These are phyloP conservation scores for Silene latifolia DNA, from an alignment of 148 eudicot genomes.

Conservation along the genomic window DNA sequence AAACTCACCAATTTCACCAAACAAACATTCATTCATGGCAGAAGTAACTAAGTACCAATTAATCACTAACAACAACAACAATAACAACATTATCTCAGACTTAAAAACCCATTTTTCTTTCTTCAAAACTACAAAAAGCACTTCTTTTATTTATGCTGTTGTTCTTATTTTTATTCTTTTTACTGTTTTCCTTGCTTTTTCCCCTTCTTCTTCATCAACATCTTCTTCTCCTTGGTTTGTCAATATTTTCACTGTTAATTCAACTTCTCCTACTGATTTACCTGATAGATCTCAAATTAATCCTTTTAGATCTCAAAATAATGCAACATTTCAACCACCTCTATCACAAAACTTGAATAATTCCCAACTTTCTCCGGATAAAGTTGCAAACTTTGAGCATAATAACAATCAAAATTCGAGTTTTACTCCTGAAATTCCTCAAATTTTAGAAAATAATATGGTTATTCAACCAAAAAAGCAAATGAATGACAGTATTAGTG, in stretches of 20 bases:
- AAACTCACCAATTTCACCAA: background rate
- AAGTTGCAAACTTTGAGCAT: conserved; percentile 23
- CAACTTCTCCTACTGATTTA: conserved; percentile 36
- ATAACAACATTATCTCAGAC: conserved; percentile 40
- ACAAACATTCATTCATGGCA: conserved; percentile 37
- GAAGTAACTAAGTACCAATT: conserved; percentile 53
- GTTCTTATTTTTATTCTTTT: conserved; percentile 49
- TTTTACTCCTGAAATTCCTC: conserved; percentile 3
- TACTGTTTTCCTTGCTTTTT: conserved; percentile 59
- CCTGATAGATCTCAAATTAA: conserved; percentile 29
- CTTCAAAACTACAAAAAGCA: conserved; percentile 36
- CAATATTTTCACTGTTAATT: conserved; percentile 42
- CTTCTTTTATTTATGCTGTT: conserved; percentile 46
- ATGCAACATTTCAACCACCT: conserved; percentile 9
- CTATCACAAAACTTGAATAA: conserved; percentile 29
- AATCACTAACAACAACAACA: conserved; percentile 37
- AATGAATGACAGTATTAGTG: background rate
- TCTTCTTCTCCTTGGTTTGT: conserved; percentile 65
- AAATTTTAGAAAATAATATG: background rate
- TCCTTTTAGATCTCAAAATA: conserved; percentile 25
- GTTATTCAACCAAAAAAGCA: background rate
- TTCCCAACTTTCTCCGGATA: conserved; percentile 22
- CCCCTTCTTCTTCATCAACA: conserved; percentile 32
- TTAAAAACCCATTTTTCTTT: conserved; percentile 44
- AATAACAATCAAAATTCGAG: background rate